Base-by-base conservation (phyloP, 257 asterid genomes). In the Solanum corneliomulleri region DNA sequence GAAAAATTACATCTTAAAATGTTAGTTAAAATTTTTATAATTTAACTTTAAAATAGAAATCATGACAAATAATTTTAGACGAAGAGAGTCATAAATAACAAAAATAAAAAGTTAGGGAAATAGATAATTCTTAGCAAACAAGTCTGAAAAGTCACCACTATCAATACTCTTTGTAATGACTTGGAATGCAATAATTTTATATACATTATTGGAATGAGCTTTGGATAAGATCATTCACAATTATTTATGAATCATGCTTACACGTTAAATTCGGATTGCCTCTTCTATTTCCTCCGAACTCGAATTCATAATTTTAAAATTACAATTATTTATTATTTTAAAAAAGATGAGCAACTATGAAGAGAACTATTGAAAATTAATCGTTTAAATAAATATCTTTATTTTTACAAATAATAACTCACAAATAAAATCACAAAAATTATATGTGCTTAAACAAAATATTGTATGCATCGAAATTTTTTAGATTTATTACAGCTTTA, bases 41-140 rank as follows among this genome's bases (percentile, higher is more conserved):
- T 33, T 33, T 33, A 4, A 33, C 35, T 33, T 0, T 33, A 33
- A 33, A 33, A 33, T 33, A 33, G 1, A 33, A 33, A 4, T 4
- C 0, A 33, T 33, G 1, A 3, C 1, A 33, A 33, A 33, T 0
- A 33, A 33, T 33, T 33, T 33, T 1, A 0, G 0, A 33, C 5
- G 1, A 3, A 3, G 0, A 33, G 4, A 62, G 13, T 62, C 2
- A 20, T 20, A 62, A 23, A 11, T 18, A 62, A 10, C 14, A 11
- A n/a, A 62, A 62, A 78, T 80, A 80, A 77, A 1, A 20, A 14
- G 66, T 80, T 80, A 15, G 27, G 42, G 27, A 80, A 47, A 80
- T 80, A 27, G 84, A 78, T 78, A 78, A 77, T 2, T 27, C 44
- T 16, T 27, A 16, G 85, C 85, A 47, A 80, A 16, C 68, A 80